A percentile compares a stretch with the other conserved stretches of the same genome.
These are phyloP conservation scores for Myxozyma kluyveri DNA, from an alignment of 805 yeast species.

Conservation along the genomic window DNA sequence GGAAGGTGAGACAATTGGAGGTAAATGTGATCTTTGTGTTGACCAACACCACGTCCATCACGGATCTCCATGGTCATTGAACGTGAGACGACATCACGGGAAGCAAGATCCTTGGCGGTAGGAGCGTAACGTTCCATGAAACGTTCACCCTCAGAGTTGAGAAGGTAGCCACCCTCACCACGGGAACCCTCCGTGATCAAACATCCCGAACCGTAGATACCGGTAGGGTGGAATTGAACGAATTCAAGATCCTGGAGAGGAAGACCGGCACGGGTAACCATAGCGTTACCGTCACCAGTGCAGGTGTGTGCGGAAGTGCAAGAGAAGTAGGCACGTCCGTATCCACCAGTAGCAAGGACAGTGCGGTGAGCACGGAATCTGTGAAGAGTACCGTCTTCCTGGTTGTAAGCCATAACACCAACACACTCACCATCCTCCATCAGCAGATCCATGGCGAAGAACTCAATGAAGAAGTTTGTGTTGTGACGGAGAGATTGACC, in stretches of 20 bases:
- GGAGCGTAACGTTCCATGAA: constrained; percentile 99
- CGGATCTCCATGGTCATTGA: constrained; percentile 98
- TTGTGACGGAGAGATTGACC: constrained; percentile 96
- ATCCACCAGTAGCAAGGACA: constrained; percentile 97
- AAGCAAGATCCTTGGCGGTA: constrained; percentile 95
- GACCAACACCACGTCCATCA: constrained; percentile 99
- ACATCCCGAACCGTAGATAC: constrained; percentile 99
- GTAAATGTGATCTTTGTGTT: constrained; percentile 89
- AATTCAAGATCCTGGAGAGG: constrained; percentile 97
- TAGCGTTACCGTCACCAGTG: constrained; percentile 98
- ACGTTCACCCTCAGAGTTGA: constrained; percentile 97
- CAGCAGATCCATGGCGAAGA: constrained; percentile 88
- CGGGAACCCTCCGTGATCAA: constrained; percentile 99
- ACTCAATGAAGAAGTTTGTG: constrained; percentile 97
- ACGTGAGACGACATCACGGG: constrained; percentile 97
- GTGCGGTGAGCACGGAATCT: constrained; percentile 97
- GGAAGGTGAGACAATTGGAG: constrained; percentile 94
- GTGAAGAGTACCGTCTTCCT: constrained; percentile 98
- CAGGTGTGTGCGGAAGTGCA: constrained; percentile 99
- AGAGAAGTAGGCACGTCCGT: constrained; percentile 96
- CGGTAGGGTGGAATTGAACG: constrained; percentile 98
- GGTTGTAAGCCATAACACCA: constrained; percentile 96
- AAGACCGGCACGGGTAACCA: constrained; percentile 97
- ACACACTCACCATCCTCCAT: constrained; percentile 95
- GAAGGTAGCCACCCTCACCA: constrained; percentile 98